phyloP scores from a whole-genome alignment of 352 stramenopile species.

The Phytophthora cryptogea region DNA sequence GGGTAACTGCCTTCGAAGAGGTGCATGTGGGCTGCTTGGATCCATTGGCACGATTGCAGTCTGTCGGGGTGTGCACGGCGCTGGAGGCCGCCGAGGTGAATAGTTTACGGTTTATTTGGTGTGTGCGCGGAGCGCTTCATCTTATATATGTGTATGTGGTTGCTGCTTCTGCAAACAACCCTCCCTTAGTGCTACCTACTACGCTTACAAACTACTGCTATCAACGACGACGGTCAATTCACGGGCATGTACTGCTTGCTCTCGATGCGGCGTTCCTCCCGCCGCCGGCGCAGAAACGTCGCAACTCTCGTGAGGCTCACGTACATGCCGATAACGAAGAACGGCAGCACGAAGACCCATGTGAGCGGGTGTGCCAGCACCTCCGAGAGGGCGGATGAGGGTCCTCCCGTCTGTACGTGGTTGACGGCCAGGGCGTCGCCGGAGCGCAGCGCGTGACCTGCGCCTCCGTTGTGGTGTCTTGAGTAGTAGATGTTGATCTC shows the following conservation, averaged over 20 bases:
- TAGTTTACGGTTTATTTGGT: conserved; percentile 14
- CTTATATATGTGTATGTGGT: conserved; percentile 27
- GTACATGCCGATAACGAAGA: conserved; percentile 68
- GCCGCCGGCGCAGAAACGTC: conserved; percentile 55
- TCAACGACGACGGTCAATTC: conserved; percentile 30
- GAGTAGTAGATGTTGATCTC: conserved; percentile 67
- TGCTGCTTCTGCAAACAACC: conserved; percentile 8
- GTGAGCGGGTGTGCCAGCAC: conserved; percentile 39
- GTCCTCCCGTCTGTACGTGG: conserved; percentile 29
- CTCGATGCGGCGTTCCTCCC: conserved; percentile 66
- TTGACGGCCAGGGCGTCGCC: conserved; percentile 27
- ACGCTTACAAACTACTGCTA: conserved; percentile 25
- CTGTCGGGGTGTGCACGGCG: neutral
- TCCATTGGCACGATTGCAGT: conserved; percentile 1
- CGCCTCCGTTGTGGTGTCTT: conserved; percentile 44
- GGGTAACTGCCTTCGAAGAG: neutral
- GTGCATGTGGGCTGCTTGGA: neutral
- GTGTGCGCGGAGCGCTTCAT: conserved; percentile 7
- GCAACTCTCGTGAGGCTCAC: conserved; percentile 43
- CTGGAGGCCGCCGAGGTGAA: neutral
- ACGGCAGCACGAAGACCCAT: conserved; percentile 64
- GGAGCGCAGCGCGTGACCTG: conserved; percentile 35
- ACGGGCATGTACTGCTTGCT: conserved; percentile 75
- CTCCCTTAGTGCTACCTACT: conserved; percentile 12
- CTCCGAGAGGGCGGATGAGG: conserved; percentile 26